Evolutionary conservation across 176 grass and related monocot species (phyloP).

Genomic region (Oryza nivara): DNA sequence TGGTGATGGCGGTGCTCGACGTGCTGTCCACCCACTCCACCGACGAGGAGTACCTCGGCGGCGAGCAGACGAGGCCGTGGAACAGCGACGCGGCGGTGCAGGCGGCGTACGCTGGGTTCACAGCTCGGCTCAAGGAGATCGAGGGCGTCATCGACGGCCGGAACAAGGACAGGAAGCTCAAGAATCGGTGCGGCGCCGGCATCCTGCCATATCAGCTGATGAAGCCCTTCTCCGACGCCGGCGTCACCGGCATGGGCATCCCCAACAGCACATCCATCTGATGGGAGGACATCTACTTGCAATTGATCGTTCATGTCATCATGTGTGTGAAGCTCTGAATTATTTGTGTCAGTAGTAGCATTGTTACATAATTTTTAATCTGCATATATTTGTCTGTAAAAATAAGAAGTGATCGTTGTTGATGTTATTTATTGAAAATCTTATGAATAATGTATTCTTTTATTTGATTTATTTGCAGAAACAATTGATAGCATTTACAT

Average conservation of each 20-base stretch:
- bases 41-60: conserved; percentile 90
- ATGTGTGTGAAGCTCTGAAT: neutral
- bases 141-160: conserved; percentile 60
- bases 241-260: conserved; percentile 69
- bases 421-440: neutral
- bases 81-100: conserved; percentile 40
- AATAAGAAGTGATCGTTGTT: neutral
- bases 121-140: conserved; percentile 58
- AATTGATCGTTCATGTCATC: neutral
- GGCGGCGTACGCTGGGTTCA: conserved; percentile 46
- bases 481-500: neutral
- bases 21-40: conserved; percentile 71
- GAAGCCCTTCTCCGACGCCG: conserved; percentile 58
- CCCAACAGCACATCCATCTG: conserved; percentile 81
- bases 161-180: conserved; percentile 57
- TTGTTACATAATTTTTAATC: neutral
- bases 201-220: conserved; percentile 78
- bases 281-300: neutral
- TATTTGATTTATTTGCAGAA: neutral
- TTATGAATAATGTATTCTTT: neutral
- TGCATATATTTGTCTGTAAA: neutral
- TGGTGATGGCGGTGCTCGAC: conserved; percentile 68
- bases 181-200: conserved; percentile 69
- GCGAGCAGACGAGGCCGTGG: conserved; percentile 52
- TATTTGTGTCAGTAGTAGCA: neutral